phyloP scores from a whole-genome alignment of 768 basidiomycete species.

The Hygrocybe coccinea region DNA sequence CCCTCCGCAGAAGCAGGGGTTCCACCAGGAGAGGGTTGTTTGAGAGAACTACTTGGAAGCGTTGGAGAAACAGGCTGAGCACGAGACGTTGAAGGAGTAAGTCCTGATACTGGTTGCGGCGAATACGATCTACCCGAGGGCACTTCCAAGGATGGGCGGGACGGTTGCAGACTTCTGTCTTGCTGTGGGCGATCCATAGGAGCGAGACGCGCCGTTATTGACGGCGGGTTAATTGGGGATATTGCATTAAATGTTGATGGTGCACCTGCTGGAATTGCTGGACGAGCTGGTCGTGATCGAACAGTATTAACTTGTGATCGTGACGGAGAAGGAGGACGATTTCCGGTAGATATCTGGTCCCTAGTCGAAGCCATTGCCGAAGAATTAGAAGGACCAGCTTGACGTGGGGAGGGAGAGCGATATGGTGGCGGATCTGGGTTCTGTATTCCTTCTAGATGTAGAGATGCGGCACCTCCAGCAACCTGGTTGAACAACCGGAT shows the following conservation, averaged over 20 bases:
- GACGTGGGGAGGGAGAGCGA: constrained; percentile 16
- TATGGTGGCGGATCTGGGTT: constrained; percentile 30
- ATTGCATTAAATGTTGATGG: constrained; percentile 35
- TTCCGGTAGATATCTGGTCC: constrained; percentile 13
- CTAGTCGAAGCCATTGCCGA: constrained; percentile 25
- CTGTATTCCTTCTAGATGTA: constrained; percentile 58
- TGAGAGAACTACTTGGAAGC: constrained; percentile 25
- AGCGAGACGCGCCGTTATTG: not conserved
- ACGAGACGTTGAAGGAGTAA: constrained; percentile 1
- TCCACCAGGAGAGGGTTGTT: constrained; percentile 24
- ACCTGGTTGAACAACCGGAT: constrained; percentile 56
- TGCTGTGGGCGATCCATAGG: not conserved
- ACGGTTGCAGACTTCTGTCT: not conserved
- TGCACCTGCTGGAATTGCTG: constrained; percentile 45
- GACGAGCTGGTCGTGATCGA: constrained; percentile 28
- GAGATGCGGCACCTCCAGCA: constrained; percentile 37
- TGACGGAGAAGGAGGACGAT: constrained; percentile 32
- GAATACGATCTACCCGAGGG: constrained; percentile 9
- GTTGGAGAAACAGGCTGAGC: constrained; percentile 21
- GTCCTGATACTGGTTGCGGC: not conserved
- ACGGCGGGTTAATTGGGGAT: constrained; percentile 23
- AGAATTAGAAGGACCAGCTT: constrained; percentile 34
- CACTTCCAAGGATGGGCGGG: constrained; percentile 22
- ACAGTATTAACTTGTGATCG: constrained; percentile 26
- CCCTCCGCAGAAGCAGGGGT: constrained; percentile 30